phyloP scores from a whole-genome alignment of 2,329 filamentous ascomycete genomes.

The Orbilia blumenaviensis region DNA sequence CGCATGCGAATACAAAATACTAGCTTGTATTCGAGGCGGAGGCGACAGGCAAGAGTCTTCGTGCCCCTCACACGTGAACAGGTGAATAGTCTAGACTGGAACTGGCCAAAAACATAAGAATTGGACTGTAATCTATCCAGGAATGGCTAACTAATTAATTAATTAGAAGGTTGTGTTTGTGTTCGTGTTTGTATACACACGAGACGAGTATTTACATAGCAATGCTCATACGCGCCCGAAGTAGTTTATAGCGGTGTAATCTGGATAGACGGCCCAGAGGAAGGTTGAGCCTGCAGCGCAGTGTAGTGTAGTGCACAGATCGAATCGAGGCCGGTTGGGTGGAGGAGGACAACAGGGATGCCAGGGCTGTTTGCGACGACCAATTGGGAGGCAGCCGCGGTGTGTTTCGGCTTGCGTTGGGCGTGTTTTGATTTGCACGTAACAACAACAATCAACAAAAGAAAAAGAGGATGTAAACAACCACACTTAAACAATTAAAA shows the following conservation, averaged over 20 bases:
- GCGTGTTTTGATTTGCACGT: slow-evolving; percentile 54
- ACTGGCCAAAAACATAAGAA: background rate
- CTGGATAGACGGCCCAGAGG: too few species aligned
- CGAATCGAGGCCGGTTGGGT: too few species aligned
- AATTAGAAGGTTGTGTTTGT: too few species aligned
- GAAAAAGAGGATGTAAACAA: slow-evolving; percentile 43
- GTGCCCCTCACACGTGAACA: slow-evolving; percentile 13
- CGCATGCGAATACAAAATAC: too few species aligned
- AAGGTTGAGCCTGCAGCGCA: too few species aligned
- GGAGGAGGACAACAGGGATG: background rate
- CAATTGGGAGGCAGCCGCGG: background rate
- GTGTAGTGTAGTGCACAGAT: too few species aligned
- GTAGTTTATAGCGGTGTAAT: background rate
- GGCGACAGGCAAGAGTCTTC: too few species aligned
- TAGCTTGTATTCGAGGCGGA: too few species aligned
- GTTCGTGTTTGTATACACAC: too few species aligned
- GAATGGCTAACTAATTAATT: too few species aligned
- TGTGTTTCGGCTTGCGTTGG: slow-evolving; percentile 20
- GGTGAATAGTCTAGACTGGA: background rate
- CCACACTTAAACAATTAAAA: background rate
- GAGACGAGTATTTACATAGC: background rate
- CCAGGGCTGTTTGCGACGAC: background rate
- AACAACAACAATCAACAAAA: slow-evolving; percentile 40
- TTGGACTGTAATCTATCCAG: too few species aligned
- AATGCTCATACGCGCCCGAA: background rate